Evolutionary conservation across 495 filamentous ascomycete species (phyloP).

Genomic region (Penicillium cosmopolitanum): DNA sequence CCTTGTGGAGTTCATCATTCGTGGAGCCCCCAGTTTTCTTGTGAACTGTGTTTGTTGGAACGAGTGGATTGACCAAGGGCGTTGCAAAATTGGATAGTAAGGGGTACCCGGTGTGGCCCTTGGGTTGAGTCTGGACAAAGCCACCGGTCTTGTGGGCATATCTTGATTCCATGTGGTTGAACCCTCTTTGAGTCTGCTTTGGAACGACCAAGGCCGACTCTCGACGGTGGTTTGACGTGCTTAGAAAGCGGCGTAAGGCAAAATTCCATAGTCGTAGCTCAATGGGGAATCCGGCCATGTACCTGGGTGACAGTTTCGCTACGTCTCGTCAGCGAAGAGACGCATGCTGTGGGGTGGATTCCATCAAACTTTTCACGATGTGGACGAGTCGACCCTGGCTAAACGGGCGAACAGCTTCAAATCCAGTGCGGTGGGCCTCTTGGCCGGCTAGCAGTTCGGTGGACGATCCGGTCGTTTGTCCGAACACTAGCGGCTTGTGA

Average conservation of each 20-base stretch:
- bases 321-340: neutral
- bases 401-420: constrained; percentile 15
- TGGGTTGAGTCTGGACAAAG: constrained; percentile 5
- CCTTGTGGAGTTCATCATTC: constrained; percentile 4
- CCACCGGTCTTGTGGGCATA: neutral
- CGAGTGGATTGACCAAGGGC: constrained; percentile 21
- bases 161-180: neutral
- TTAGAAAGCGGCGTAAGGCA: neutral
- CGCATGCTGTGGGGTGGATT: neutral
- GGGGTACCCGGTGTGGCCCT: neutral
- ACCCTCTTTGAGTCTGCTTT: neutral
- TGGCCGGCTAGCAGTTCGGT: constrained; percentile 12
- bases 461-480: constrained; percentile 9
- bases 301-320: neutral
- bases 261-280: neutral
- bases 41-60: constrained; percentile 13
- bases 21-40: constrained; percentile 33
- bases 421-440: constrained; percentile 11
- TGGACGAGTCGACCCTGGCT: neutral
- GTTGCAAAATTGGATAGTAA: neutral
- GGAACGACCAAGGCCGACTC: neutral
- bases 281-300: neutral
- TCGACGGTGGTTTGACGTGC: neutral
- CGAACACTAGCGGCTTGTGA: constrained; percentile 13
- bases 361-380: constrained; percentile 5